phyloP scores from a whole-genome alignment of 2,329 filamentous ascomycete genomes.

The Aureobasidium melanogenum region DNA sequence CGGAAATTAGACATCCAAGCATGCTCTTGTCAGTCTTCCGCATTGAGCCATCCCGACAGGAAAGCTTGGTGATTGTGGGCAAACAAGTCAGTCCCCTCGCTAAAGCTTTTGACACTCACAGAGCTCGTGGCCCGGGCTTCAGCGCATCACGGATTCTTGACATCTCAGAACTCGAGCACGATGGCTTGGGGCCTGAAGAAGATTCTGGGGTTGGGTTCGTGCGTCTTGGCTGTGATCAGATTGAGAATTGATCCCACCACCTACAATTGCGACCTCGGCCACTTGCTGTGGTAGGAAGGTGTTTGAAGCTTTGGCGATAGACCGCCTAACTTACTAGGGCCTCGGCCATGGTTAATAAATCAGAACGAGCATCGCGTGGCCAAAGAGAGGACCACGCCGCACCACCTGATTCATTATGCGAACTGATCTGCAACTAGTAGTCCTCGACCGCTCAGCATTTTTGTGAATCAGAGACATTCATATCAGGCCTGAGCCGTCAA shows the following conservation, averaged over 20 bases:
- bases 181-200: not conserved
- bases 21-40: too few species aligned
- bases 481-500: conserved; percentile 5
- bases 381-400: conserved; percentile 1
- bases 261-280: not conserved
- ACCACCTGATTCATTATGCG: not conserved
- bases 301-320: not conserved
- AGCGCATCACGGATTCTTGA: not conserved
- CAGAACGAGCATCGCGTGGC: not conserved
- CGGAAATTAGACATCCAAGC: too few species aligned
- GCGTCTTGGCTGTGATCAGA: not conserved
- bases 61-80: not conserved
- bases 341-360: not conserved
- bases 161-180: not conserved
- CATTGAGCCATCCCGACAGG: not conserved
- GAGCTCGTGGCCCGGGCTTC: not conserved
- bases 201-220: not conserved
- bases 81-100: not conserved
- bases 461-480: conserved; percentile 7
- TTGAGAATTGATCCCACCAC: not conserved
- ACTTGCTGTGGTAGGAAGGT: not conserved
- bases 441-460: not conserved
- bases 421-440: conserved; percentile 13
- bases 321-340: not conserved
- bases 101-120: not conserved